These are phyloP conservation scores for Populus hybrid DNA, from an alignment of 441 rosid species.

Conservation along the genomic window DNA sequence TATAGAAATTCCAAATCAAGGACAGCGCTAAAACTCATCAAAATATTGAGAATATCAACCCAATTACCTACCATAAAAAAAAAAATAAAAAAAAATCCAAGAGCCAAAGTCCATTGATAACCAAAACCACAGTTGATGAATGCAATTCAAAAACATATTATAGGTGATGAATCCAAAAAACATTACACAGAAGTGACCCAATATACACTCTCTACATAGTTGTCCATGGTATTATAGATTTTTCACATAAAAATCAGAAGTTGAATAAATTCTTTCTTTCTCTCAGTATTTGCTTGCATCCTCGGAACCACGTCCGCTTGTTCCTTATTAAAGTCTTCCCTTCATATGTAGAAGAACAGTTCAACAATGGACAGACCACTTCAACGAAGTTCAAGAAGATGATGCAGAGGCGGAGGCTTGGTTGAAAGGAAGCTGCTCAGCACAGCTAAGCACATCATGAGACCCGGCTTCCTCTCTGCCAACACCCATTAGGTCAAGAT, in stretches of 20 bases:
- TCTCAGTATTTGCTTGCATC: background rate
- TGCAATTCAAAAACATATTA: background rate
- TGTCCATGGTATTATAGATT: background rate
- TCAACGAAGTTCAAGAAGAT: slow-evolving; percentile 33
- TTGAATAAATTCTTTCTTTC: background rate
- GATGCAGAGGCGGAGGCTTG: slow-evolving; percentile 31
- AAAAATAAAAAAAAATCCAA: too few species aligned
- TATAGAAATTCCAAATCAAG: background rate
- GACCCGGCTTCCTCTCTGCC: slow-evolving; percentile 80
- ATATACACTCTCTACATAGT: background rate
- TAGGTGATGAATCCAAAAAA: background rate
- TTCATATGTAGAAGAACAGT: slow-evolving; percentile 4
- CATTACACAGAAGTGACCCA: background rate
- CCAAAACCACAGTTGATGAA: background rate
- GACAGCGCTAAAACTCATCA: background rate
- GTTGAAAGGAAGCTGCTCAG: slow-evolving; percentile 52
- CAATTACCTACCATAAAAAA: background rate
- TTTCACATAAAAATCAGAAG: background rate
- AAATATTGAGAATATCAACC: background rate
- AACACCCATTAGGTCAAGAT: slow-evolving; percentile 67
- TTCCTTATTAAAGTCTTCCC: slow-evolving; percentile 12
- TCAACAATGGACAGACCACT: slow-evolving; percentile 10
- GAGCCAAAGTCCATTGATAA: background rate
- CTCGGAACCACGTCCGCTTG: slow-evolving; percentile 9
- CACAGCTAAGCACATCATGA: slow-evolving; percentile 54